Evolutionary conservation across 192 early-diverging fungal species (phyloP), one percentile per base, ranked within the genome.

Genomic region (Coemansia sp.): DNA sequence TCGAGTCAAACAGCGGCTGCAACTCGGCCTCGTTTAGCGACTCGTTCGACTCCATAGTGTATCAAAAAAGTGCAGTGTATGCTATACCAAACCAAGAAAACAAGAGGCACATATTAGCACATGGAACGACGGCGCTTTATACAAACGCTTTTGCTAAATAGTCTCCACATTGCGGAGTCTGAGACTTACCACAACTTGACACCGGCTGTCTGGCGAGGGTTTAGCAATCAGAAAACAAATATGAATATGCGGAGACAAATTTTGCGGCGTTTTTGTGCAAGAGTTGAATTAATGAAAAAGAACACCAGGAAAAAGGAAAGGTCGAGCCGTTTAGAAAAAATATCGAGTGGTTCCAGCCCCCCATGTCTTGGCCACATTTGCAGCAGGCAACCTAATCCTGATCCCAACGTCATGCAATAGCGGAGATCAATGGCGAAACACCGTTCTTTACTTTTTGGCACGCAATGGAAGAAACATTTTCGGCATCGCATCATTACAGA

Each of bases 1-100:
- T 75, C 53, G 68, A 69, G 26, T 77, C 74, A 39, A 77, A 77
- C 43, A 77, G 68, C 43, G 74, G 74, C 65, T 71, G 74, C 39
- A 77, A 57, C 8, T 58, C 50, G 4, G 60, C 67, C 41, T 35
- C 31, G 11, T 17, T 57, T 57, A 26, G 51, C 55, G 0, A 21
- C 4, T 38, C 52, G 54, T 55, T 62, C 39, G 19, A 35, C 25
- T 45, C 56, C 53, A 31, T 65, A 12, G 6, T n/a, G 17, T 19
- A 17, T 19, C 16, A 52, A 21, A 21, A 51, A 21, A 21, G 23
- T 23, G 31, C 31, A 35, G 6, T 35, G 31, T 35, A 35, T 35
- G 31, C 31, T 35, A 35, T 35, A 35, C 8, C 31, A 35, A 6
- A 0, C 0, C 31, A 35, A 35, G 31, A 35, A 31, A 35, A 35